Evolutionary conservation across 179 eudicot genomes (phyloP).

Genomic region (Spergularia azorica): DNA sequence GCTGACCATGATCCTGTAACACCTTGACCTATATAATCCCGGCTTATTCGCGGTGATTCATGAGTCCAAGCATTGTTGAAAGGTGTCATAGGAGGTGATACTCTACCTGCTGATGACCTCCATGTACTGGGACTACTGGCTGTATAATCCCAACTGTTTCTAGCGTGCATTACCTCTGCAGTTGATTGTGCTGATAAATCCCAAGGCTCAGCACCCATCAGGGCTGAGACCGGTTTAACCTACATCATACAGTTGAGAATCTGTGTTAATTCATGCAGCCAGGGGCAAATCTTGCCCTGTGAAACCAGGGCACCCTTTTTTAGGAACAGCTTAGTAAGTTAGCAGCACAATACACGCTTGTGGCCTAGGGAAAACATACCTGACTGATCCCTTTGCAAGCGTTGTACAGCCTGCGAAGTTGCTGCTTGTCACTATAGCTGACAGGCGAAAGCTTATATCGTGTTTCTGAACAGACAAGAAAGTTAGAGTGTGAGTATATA

Average conservation of each 20-base stretch:
- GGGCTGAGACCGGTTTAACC: conserved; percentile 28
- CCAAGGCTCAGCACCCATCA: conserved; percentile 1
- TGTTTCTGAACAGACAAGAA: conserved; percentile 39
- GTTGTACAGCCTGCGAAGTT: conserved; percentile 67
- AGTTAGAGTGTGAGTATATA: neutral
- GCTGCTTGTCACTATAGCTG: conserved; percentile 54
- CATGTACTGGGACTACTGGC: conserved; percentile 20
- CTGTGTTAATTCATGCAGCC: neutral
- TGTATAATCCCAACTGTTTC: conserved; percentile 9
- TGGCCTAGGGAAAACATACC: conserved; percentile 36
- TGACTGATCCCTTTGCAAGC: conserved; percentile 91
- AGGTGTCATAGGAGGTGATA: conserved; percentile 21
- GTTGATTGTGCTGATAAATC: conserved; percentile 15
- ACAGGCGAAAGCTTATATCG: conserved; percentile 66
- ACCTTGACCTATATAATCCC: conserved; percentile 16
- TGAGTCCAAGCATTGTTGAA: conserved; percentile 14
- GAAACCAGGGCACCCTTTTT: too few relatives aligned
- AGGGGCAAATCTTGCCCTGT: too few relatives aligned
- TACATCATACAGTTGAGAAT: neutral
- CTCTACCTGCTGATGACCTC: conserved; percentile 10
- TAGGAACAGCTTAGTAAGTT: too few relatives aligned
- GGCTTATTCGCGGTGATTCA: conserved; percentile 9
- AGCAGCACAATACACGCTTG: neutral
- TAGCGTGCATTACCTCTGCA: neutral
- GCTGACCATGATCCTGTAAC: conserved; percentile 18